Evolutionary conservation across 176 grass and related monocot genomes (phyloP).

Genomic region (Phoenix dactylifera): DNA sequence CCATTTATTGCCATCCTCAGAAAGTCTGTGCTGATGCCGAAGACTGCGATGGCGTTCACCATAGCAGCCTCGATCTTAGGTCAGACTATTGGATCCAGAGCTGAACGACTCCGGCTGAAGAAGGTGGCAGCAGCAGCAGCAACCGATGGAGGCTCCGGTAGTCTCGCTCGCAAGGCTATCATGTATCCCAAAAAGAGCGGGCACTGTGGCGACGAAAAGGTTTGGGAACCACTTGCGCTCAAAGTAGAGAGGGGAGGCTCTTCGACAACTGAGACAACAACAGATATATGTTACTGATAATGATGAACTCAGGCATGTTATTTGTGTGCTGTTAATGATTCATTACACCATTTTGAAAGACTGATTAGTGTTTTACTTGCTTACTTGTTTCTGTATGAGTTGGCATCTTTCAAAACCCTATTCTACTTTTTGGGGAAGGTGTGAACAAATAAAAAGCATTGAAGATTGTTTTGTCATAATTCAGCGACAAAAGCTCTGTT

Average conservation of each 20-base stretch:
- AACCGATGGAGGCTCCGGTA: slow-evolving; percentile 2
- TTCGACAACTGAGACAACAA: not conserved
- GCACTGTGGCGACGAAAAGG: slow-evolving; percentile 13
- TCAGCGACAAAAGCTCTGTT: too few species aligned
- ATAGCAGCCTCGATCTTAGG: slow-evolving; percentile 70
- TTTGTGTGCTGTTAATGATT: not conserved
- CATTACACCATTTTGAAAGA: not conserved
- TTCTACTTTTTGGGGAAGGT: too few species aligned
- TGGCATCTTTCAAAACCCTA: too few species aligned
- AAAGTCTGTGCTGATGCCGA: slow-evolving; percentile 83
- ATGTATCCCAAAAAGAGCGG: slow-evolving; percentile 31
- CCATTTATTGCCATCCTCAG: slow-evolving; percentile 85
- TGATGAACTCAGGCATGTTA: not conserved
- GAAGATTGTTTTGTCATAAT: too few species aligned
- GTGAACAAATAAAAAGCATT: too few species aligned
- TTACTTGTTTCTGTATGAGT: too few species aligned
- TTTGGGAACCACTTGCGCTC: slow-evolving; percentile 47
- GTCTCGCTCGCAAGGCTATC: not conserved
- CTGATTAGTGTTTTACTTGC: too few species aligned
- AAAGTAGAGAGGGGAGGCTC: slow-evolving; percentile 5
- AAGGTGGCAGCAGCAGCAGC: slow-evolving; percentile 15
- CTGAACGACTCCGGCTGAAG: slow-evolving; percentile 70
- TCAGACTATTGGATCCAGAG: slow-evolving; percentile 78
- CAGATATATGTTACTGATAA: slow-evolving; percentile 10
- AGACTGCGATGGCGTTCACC: slow-evolving; percentile 68